A percentile compares a stretch with the other conserved stretches of the same genome.
These are phyloP conservation scores for Tripterygium wilfordii DNA, from an alignment of 177 flowering plant genomes.

Conservation along the genomic window DNA sequence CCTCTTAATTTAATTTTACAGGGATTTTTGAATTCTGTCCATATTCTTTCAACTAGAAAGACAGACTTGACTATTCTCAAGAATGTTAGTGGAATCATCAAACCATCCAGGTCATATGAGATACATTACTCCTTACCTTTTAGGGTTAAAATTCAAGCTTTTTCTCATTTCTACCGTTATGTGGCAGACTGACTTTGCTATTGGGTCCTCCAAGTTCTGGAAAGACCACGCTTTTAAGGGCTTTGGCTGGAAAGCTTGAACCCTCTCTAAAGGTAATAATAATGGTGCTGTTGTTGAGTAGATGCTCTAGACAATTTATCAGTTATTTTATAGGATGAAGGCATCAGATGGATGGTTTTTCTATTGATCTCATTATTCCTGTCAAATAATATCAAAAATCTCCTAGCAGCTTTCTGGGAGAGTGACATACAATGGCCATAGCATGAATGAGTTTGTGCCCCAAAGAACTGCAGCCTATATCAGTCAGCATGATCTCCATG, in stretches of 20 bases:
- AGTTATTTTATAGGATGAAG: neutral
- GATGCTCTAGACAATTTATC: neutral
- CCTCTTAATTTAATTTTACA: neutral
- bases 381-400: neutral
- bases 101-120: constrained; percentile 32
- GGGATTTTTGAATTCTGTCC: constrained; percentile 18
- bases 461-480: constrained; percentile 32
- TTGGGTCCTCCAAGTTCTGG: constrained; percentile 4
- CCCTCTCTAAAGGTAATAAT: constrained; percentile 13
- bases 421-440: constrained; percentile 30
- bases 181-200: neutral
- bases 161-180: neutral
- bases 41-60: constrained; percentile 29
- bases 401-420: constrained; percentile 16
- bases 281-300: neutral
- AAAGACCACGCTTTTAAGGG: constrained; percentile 5
- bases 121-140: neutral
- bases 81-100: constrained; percentile 45
- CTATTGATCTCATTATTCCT: neutral
- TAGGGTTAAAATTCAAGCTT: neutral
- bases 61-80: constrained; percentile 29
- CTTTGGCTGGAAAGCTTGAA: constrained; percentile 30
- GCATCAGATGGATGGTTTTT: neutral
- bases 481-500: constrained; percentile 29
- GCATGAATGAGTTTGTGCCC: constrained; percentile 30